Percentiles rank a stretch among this genome's conserved stretches.
Conservation (phyloP, 164 flowering plant genomes). For the Cinnamomum chago region DNA sequence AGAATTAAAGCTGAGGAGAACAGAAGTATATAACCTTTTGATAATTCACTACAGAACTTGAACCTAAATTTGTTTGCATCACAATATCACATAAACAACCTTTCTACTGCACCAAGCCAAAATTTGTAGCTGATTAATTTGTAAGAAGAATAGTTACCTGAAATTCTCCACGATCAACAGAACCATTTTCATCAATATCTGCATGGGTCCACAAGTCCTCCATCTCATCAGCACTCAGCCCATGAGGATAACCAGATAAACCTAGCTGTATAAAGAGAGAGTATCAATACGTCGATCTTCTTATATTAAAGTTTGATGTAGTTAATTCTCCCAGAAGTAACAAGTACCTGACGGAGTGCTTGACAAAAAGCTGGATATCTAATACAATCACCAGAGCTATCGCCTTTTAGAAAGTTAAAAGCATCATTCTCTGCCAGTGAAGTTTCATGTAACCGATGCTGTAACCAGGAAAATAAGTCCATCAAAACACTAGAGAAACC, state of each 20-base stretch:
- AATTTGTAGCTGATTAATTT: neutral
- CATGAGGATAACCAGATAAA: conserved; percentile 63
- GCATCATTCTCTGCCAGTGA: conserved; percentile 67
- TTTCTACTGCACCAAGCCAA: neutral
- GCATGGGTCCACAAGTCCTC: conserved; percentile 83
- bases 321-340: neutral
- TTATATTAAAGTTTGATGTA: neutral
- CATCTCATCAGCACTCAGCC: conserved; percentile 62
- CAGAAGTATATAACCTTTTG: neutral
- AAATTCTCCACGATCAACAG: conserved; percentile 69
- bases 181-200: conserved; percentile 67
- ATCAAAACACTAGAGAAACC: neutral
- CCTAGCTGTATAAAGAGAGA: conserved; percentile 51
- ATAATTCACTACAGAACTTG: neutral
- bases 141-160: conserved; percentile 42
- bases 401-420: conserved; percentile 71
- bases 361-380: conserved; percentile 75
- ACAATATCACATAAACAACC: neutral
- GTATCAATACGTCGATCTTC: neutral
- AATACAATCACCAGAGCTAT: conserved; percentile 53
- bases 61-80: neutral
- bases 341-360: conserved; percentile 66
- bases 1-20: neutral
- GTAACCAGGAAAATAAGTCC: conserved; percentile 15
- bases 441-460: conserved; percentile 68